Base-by-base conservation (phyloP, 2,329 filamentous ascomycete genomes). In the Dothistroma pini region DNA sequence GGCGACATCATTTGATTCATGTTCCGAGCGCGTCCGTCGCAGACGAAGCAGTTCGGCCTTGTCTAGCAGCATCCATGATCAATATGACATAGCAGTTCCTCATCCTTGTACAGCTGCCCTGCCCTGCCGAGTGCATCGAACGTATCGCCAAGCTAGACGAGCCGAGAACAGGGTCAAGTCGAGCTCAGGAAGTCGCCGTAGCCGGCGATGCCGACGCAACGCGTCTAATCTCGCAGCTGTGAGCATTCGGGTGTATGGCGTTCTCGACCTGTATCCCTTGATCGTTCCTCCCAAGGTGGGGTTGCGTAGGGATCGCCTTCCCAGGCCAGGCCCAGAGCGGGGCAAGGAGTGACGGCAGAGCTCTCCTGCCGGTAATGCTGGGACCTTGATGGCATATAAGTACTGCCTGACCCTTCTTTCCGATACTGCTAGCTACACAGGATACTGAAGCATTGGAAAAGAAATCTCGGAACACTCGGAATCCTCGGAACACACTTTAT, bases 171-270 rank as follows among this genome's bases (percentile, higher is more conserved):
- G 29, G 2, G 9, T n/a, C 53, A 32, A 55, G 7, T 44, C 53
- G 53, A 55, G 53, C 32, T 25, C 4, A 22, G 12, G 10, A 54
- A 35, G 51, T 54, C 29, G 51, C 21, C 4, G 21, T 5, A 21
- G 21, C 51, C 25, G 21, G 29, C 21, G 41, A 47, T 14, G 10
- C 16, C 38, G 21, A 21, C 7, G 19, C 16, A 31, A 53, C 38
- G 35, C 4, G 55, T 35, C n/a, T 19, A 35, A 38, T 41, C 47
- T 51, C 19, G 44, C n/a, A 14, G 48, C 48, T 35, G 19, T 19
- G 4, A 12, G n/a, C 21, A 14, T 53, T 60, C 58, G 58, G 58
- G 48, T 56, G 32, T 44, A 60, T 56, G 58, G 58, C 48, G 19
- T 10, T 56, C 29, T 44, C 50, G 49, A 25, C 41, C 56, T 11